Percentiles rank a stretch among this genome's conserved stretches.
Conservation (phyloP, 2,329 filamentous ascomycete species). For the Aspergillus pseudotamarii region DNA sequence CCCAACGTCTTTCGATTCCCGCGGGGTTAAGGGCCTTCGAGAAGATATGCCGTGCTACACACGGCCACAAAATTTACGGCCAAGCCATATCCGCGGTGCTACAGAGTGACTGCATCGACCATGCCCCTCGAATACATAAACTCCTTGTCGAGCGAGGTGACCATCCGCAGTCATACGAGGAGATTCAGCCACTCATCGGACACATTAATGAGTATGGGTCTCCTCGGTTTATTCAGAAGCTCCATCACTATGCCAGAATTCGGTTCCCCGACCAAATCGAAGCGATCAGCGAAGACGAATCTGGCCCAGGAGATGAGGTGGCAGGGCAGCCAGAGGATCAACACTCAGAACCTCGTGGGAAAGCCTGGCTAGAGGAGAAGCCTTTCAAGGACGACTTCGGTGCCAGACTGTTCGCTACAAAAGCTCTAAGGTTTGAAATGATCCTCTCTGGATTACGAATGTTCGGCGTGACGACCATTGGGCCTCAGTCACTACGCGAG, state of each 20-base stretch:
- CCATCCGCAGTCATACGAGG: constrained; percentile 41
- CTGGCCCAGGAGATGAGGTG: neutral
- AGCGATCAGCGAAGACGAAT: constrained; percentile 15
- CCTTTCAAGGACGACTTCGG: constrained; percentile 69
- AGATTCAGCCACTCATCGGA: constrained; percentile 45
- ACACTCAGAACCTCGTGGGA: neutral
- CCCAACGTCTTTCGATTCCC: constrained; percentile 14
- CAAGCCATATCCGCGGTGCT: constrained; percentile 47
- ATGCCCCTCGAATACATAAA: constrained; percentile 51
- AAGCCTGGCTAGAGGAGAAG: constrained; percentile 37
- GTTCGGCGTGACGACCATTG: constrained; percentile 72
- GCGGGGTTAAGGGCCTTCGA: constrained; percentile 41
- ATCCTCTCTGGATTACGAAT: constrained; percentile 70
- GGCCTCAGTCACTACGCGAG: constrained; percentile 75
- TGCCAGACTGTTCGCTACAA: constrained; percentile 80
- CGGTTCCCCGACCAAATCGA: constrained; percentile 18
- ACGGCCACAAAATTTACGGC: constrained; percentile 47
- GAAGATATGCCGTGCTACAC: constrained; percentile 43
- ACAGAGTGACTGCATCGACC: constrained; percentile 36
- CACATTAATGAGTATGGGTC: constrained; percentile 39
- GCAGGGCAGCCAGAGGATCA: neutral
- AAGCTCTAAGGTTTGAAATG: constrained; percentile 71
- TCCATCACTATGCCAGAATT: constrained; percentile 24
- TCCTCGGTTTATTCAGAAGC: constrained; percentile 25
- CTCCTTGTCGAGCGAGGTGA: constrained; percentile 47